Percentiles rank a stretch among this genome's conserved stretches.
Evolutionary conservation across 2,329 filamentous ascomycete species (phyloP).

Genomic region (Fusarium domesticum): DNA sequence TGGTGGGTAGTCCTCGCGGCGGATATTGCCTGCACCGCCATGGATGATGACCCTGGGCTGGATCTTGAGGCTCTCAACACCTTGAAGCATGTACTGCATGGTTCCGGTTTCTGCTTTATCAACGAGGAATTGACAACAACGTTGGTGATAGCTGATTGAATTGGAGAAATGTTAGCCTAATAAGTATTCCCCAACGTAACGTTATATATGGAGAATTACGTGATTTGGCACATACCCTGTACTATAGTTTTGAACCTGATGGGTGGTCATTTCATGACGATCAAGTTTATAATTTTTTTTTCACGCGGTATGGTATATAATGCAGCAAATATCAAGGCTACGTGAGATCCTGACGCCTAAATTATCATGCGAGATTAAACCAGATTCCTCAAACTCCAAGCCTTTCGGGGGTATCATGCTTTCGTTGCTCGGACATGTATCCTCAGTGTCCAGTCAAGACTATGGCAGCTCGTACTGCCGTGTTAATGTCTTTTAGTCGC

Average conservation of each 20-base stretch:
- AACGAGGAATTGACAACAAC: no score
- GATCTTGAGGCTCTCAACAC: slow-evolving; percentile 21
- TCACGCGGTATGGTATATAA: no score
- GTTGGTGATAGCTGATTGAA: background rate
- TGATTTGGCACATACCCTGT: background rate
- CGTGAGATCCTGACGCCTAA: no score
- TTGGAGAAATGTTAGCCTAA: background rate
- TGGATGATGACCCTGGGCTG: slow-evolving; percentile 66
- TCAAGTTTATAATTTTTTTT: no score
- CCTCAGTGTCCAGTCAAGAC: slow-evolving; percentile 9
- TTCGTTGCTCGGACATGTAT: no score
- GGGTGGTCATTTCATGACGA: no score
- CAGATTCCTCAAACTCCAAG: background rate
- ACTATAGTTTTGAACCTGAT: no score
- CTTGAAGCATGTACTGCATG: slow-evolving; percentile 42
- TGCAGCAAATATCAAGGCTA: no score
- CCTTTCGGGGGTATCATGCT: no score
- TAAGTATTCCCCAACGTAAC: no score
- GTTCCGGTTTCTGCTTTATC: background rate
- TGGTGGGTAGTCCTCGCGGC: slow-evolving; percentile 55
- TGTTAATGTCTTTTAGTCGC: slow-evolving; percentile 38
- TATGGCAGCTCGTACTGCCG: slow-evolving; percentile 26
- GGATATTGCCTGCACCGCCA: slow-evolving; percentile 70
- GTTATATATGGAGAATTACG: background rate
- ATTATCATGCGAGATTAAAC: no score